A percentile compares a stretch with the other conserved stretches of the same genome.
phyloP scores from a whole-genome alignment of 2,329 filamentous ascomycete genomes.

The Cercospora sp. region DNA sequence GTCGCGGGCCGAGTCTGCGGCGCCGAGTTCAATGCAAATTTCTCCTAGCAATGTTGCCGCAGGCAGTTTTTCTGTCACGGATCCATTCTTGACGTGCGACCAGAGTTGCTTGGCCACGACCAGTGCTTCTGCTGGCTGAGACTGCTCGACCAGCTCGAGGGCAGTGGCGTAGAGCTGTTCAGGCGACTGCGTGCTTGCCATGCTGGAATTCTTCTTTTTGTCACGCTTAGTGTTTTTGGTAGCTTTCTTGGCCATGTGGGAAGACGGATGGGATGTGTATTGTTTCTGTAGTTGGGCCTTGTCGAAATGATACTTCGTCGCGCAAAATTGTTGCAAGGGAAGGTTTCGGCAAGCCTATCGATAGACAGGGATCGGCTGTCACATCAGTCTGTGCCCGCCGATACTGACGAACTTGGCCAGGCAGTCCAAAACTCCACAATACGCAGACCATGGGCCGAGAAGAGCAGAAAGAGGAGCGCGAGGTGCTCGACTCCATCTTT shows the following conservation, averaged over 20 bases:
- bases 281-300: not conserved
- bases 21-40: constrained; percentile 78
- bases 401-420: not conserved
- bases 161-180: constrained; percentile 59
- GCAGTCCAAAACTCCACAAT: not conserved
- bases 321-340: not conserved
- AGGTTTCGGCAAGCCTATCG: constrained; percentile 1
- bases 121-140: constrained; percentile 59
- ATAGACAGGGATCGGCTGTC: not conserved
- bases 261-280: not conserved
- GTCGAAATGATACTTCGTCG: not conserved
- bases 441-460: constrained; percentile 56
- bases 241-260: constrained; percentile 10
- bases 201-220: constrained; percentile 1
- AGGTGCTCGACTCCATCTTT: constrained; percentile 97
- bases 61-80: constrained; percentile 52
- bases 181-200: constrained; percentile 50
- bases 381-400: not conserved
- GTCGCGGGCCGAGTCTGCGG: constrained; percentile 70
- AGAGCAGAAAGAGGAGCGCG: constrained; percentile 92
- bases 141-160: constrained; percentile 57
- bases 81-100: constrained; percentile 44
- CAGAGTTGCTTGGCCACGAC: constrained; percentile 56
- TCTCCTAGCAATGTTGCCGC: constrained; percentile 77
- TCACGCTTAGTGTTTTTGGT: constrained; percentile 44